Percentiles rank a stretch among this genome's conserved stretches.
Evolutionary conservation across 2,329 filamentous ascomycete species (phyloP).

Genomic region (Lecanosticta acicola): DNA sequence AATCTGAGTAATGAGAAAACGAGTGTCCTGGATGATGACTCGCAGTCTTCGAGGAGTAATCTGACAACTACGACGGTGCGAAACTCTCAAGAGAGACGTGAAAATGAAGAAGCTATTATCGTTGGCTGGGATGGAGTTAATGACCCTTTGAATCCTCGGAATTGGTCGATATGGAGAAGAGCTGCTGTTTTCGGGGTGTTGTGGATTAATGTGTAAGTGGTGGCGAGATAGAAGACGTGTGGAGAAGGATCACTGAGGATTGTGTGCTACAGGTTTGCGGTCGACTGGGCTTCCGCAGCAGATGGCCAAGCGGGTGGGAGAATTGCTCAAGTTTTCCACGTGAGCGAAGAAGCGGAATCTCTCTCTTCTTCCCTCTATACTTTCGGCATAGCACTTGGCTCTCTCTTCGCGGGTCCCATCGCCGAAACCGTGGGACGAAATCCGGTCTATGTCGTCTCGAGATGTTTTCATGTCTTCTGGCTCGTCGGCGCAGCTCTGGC

Average conservation of each 20-base stretch:
- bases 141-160: constrained; percentile 14
- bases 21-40: constrained; percentile 7
- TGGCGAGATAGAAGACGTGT: not conserved
- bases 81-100: not conserved
- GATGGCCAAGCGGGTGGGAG: constrained; percentile 15
- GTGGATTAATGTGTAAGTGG: constrained; percentile 17
- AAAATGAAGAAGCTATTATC: constrained; percentile 2
- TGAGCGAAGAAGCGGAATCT: constrained; percentile 22
- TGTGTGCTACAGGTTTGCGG: constrained; percentile 9
- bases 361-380: constrained; percentile 40
- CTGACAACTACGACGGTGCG: constrained; percentile 1
- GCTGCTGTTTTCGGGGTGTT: constrained; percentile 13
- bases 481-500: constrained; percentile 20
- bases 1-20: constrained; percentile 10
- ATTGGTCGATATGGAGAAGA: constrained; percentile 9
- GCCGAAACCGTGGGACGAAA: constrained; percentile 37
- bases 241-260: not conserved
- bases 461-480: constrained; percentile 17
- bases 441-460: constrained; percentile 21
- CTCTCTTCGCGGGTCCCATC: constrained; percentile 36
- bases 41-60: constrained; percentile 2
- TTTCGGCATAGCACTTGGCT: constrained; percentile 39
- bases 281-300: constrained; percentile 19
- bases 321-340: constrained; percentile 16
- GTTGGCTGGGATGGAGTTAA: constrained; percentile 13